A percentile compares a stretch with the other conserved stretches of the same genome.
Evolutionary conservation across 1,284 basidiomycete species (phyloP).

Genomic region (Rhodotorula glutinis): DNA sequence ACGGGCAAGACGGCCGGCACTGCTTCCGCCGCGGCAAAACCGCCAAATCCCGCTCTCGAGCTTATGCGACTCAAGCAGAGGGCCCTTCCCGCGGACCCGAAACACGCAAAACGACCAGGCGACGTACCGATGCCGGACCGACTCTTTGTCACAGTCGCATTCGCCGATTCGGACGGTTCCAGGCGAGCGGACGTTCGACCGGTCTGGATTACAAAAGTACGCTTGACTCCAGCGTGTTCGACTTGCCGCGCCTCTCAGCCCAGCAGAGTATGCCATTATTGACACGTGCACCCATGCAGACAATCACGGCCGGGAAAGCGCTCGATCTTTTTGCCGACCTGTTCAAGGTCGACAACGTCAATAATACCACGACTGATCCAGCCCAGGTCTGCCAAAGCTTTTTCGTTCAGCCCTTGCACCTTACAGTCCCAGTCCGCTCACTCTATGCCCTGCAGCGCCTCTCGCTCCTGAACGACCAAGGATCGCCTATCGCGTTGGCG

Average conservation of each 20-base stretch:
- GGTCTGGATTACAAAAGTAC: conserved; percentile 27
- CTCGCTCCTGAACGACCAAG: background rate
- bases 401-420: too few species aligned
- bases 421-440: too few species aligned
- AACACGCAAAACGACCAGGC: conserved; percentile 9
- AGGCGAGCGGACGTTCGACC: background rate
- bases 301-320: conserved; percentile 22
- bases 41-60: conserved; percentile 9
- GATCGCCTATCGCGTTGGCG: background rate
- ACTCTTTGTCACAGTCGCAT: conserved; percentile 14
- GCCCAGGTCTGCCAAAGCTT: conserved; percentile 6
- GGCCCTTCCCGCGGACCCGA: conserved; percentile 24
- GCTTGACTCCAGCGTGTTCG: background rate
- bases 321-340: conserved; percentile 35
- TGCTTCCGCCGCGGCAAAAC: background rate
- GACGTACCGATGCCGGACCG: conserved; percentile 26
- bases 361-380: conserved; percentile 16
- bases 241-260: background rate
- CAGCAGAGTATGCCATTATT: too few species aligned
- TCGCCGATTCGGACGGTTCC: conserved; percentile 3
- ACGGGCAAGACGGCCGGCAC: background rate
- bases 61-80: conserved; percentile 29
- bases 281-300: background rate
- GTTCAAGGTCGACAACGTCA: conserved; percentile 27
- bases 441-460: background rate